Base-by-base conservation (phyloP, 441 rosid species). In the Raphanus hybrid region DNA sequence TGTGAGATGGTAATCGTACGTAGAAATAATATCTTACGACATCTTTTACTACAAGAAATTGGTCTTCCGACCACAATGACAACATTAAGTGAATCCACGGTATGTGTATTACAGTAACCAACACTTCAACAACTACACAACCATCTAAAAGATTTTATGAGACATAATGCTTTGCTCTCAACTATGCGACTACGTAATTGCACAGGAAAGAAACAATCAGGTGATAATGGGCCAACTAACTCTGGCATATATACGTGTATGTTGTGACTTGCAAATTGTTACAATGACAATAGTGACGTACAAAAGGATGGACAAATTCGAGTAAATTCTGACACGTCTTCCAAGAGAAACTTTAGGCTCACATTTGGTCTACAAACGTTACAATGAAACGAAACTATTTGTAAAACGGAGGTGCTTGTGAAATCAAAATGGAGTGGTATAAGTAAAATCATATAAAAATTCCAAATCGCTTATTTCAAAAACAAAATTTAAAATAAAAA, bases 11-110 rank as follows among this genome's bases (percentile, higher is more conserved):
- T 23, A 39, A 39, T 8, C 4, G 45, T 39, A 39, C 39, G 8
- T 35, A 1, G 39, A 39, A 8, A 39, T 2, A 39, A 39, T 39
- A 39, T 39, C 45, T 11, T 39, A 39, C 45, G 9, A 8, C 45
- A 39, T 39, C 45, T 35, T 35, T 32, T 32, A 32, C 6, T 32
- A 32, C 35, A 45, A 45, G 52, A 45, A 45, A 45, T 45, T 52
- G 58, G 62, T 57, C n/a, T 57, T 57, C 27, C 62, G 3, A 57
- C n/a, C 62, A 57, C 61, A 18, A 18, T 8, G 61, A 57, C 61
- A 57, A 59, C 63, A 59, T 59, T 59, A 26, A 26, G 35, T 59
- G 61, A 57, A 18, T 18, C 29, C 26, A 23, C 63, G 35, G 63
- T 23, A 58, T 23, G 12, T 23, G 7, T 26, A 60, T 29, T 14